Conservation (phyloP, 202 grass and related monocot species). For the Panicum hallii region DNA sequence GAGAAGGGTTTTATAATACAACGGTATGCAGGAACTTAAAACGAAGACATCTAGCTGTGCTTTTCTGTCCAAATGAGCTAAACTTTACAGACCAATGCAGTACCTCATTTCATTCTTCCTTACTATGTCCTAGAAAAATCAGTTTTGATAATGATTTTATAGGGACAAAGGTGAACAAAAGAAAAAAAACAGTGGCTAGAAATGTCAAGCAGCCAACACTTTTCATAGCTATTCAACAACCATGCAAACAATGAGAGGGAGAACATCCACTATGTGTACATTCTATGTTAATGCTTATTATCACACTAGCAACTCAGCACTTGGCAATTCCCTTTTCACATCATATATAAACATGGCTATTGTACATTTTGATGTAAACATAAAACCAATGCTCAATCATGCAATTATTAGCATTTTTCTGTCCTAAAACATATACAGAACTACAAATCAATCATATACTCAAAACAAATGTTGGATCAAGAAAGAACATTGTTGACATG, state of each 20-base stretch:
- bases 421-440: neutral
- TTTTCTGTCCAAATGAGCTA: neutral
- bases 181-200: neutral
- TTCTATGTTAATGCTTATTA: neutral
- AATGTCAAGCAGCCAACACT: neutral
- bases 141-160: neutral
- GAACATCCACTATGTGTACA: neutral
- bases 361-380: neutral
- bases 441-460: neutral
- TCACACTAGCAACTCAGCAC: neutral
- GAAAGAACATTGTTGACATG: neutral
- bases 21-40: neutral
- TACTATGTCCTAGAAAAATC: neutral
- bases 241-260: neutral
- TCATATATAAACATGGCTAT: neutral
- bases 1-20: neutral
- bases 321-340: neutral
- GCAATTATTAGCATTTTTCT: neutral
- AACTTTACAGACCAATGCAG: neutral
- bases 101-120: neutral
- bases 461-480: slow-evolving; percentile 2
- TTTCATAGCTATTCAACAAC: neutral
- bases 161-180: neutral
- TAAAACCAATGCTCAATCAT: neutral
- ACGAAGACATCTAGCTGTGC: neutral